Evolutionary conservation across 2,329 filamentous ascomycete species (phyloP).

Genomic region (Sporothrix brunneoviolacea): DNA sequence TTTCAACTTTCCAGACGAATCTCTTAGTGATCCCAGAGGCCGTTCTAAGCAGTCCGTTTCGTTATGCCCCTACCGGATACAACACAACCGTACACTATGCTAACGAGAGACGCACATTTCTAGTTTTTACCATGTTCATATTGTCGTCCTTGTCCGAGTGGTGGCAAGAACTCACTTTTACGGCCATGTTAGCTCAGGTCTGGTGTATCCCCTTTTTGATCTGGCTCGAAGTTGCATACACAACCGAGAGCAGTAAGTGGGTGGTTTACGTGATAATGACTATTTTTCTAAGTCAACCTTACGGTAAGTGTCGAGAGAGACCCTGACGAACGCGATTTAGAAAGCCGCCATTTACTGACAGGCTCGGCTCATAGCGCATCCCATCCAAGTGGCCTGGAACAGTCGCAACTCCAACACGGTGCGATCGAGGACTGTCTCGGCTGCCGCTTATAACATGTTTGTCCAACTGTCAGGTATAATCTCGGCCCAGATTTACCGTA

Average conservation of each 20-base stretch:
- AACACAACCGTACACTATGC: no score
- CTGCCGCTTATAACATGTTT: slow-evolving; percentile 54
- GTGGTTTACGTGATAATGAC: slow-evolving; percentile 38
- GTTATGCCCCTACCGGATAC: background rate
- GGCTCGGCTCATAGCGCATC: no score
- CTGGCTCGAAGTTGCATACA: slow-evolving; percentile 26
- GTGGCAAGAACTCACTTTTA: slow-evolving; percentile 16
- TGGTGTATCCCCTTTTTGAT: slow-evolving; percentile 47
- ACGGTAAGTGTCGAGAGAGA: no score
- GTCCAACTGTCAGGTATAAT: slow-evolving; percentile 40
- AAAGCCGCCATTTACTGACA: no score
- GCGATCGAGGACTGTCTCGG: slow-evolving; percentile 53
- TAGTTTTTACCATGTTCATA: slow-evolving; percentile 38
- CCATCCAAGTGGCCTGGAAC: slow-evolving; percentile 47
- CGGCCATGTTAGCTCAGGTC: slow-evolving; percentile 37
- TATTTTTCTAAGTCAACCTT: slow-evolving; percentile 42
- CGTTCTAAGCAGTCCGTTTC: slow-evolving; percentile 21
- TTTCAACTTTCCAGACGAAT: slow-evolving; percentile 15
- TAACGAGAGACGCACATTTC: background rate
- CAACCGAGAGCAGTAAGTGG: slow-evolving; percentile 30
- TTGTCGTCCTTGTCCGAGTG: slow-evolving; percentile 40
- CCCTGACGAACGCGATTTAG: no score
- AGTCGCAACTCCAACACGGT: slow-evolving; percentile 57
- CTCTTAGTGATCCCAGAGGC: slow-evolving; percentile 14
- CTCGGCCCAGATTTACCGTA: slow-evolving; percentile 32